Evolutionary conservation across 2,329 filamentous ascomycete genomes (phyloP).

Genomic region (Metarhizium album): DNA sequence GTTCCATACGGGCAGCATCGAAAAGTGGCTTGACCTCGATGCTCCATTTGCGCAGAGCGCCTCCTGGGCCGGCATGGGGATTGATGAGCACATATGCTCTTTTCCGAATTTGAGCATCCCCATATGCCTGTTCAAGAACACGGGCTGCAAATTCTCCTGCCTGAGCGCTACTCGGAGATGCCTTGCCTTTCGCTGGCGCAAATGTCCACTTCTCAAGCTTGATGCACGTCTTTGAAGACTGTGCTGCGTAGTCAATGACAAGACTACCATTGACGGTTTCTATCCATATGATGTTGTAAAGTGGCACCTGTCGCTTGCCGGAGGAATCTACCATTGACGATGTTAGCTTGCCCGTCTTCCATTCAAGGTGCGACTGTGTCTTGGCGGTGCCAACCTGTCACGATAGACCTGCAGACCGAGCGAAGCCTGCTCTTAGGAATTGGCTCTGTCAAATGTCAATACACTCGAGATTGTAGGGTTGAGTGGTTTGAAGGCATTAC

Average conservation of each 20-base stretch:
- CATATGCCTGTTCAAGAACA: slow-evolving; percentile 61
- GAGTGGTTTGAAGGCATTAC: slow-evolving; percentile 14
- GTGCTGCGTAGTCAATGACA: slow-evolving; percentile 61
- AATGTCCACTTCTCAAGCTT: slow-evolving; percentile 46
- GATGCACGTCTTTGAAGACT: slow-evolving; percentile 47
- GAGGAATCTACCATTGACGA: slow-evolving; percentile 12
- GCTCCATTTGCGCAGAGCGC: slow-evolving; percentile 61
- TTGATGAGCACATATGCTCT: slow-evolving; percentile 85
- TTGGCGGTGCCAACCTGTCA: slow-evolving; percentile 4
- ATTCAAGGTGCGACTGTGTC: neutral
- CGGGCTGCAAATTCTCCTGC: slow-evolving; percentile 51
- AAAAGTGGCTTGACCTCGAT: slow-evolving; percentile 72
- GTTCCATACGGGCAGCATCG: slow-evolving; percentile 63
- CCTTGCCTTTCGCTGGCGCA: slow-evolving; percentile 27
- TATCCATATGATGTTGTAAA: slow-evolving; percentile 79
- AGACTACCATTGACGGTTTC: slow-evolving; percentile 50
- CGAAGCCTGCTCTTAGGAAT: slow-evolving; percentile 2
- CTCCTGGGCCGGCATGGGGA: slow-evolving; percentile 77
- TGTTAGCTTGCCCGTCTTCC: slow-evolving; percentile 4
- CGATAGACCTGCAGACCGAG: slow-evolving; percentile 7
- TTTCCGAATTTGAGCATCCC: slow-evolving; percentile 55
- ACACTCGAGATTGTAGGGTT: neutral
- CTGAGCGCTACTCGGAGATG: slow-evolving; percentile 21
- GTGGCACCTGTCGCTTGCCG: slow-evolving; percentile 43
- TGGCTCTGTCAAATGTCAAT: slow-evolving; percentile 6